phyloP scores from a whole-genome alignment of 2,329 filamentous ascomycete genomes.

The Cyphellophora europaea region DNA sequence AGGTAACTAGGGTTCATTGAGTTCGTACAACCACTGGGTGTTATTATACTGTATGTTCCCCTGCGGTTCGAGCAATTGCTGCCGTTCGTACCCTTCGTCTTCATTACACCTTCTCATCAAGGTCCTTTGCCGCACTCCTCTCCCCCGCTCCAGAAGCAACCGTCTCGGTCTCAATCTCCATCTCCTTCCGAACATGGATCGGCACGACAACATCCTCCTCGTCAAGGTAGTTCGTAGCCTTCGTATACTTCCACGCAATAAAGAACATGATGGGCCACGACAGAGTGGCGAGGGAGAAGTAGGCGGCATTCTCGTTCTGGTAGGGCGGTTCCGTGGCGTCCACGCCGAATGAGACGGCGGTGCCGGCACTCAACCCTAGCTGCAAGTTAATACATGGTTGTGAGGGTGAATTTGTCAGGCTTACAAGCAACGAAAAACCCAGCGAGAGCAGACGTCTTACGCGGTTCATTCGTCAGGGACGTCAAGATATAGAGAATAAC shows the following conservation, averaged over 20 bases:
- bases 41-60: too few species aligned
- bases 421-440: constrained; percentile 2
- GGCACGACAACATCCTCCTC: constrained; percentile 7
- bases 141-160: background rate
- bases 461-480: constrained; percentile 5
- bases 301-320: constrained; percentile 3
- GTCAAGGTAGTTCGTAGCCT: constrained; percentile 4
- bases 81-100: too few species aligned
- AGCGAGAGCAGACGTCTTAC: constrained; percentile 2
- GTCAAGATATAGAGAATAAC: constrained; percentile 6
- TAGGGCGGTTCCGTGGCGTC: constrained; percentile 4
- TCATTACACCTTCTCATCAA: too few species aligned
- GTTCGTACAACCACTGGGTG: too few species aligned
- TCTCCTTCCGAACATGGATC: constrained; percentile 6
- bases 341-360: constrained; percentile 5
- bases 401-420: background rate
- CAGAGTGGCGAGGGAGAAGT: constrained; percentile 4
- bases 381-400: constrained; percentile 5
- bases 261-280: constrained; percentile 2
- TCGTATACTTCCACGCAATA: constrained; percentile 4
- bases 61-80: too few species aligned
- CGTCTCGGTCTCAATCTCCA: constrained; percentile 1
- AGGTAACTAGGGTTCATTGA: too few species aligned
- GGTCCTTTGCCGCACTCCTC: too few species aligned
- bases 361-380: constrained; percentile 5